A percentile compares a stretch with the other conserved stretches of the same genome.
Evolutionary conservation across 164 flowering plant species (phyloP).

Genomic region (Umbilicus rupestris): DNA sequence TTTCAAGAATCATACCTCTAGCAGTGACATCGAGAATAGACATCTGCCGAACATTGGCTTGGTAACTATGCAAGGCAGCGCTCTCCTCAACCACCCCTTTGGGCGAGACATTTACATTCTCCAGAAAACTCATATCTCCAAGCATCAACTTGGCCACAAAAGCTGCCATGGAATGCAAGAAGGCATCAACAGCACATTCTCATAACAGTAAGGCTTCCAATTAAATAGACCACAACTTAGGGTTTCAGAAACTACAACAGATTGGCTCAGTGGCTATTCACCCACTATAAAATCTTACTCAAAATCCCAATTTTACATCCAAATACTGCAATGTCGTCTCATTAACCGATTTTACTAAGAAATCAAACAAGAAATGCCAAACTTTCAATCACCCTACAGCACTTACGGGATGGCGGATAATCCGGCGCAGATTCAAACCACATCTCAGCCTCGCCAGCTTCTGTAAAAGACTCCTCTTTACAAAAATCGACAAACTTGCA

Average conservation of each 20-base stretch:
- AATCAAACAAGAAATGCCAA: neutral
- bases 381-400: neutral
- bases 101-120: slow-evolving; percentile 23
- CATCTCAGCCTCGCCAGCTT: slow-evolving; percentile 46
- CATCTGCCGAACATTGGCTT: neutral
- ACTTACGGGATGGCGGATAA: slow-evolving; percentile 78
- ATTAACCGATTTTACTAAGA: neutral
- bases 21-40: slow-evolving; percentile 18
- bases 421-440: slow-evolving; percentile 65
- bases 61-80: neutral
- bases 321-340: neutral
- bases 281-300: neutral
- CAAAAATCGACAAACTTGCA: slow-evolving; percentile 57
- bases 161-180: slow-evolving; percentile 28
- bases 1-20: slow-evolving; percentile 20
- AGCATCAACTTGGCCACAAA: slow-evolving; percentile 30
- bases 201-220: neutral
- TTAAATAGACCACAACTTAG: neutral
- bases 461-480: slow-evolving; percentile 37
- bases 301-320: neutral
- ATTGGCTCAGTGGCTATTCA: too few relatives aligned
- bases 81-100: slow-evolving; percentile 17
- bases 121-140: slow-evolving; percentile 22
- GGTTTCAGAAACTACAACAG: neutral
- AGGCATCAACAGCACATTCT: neutral